A percentile compares a stretch with the other conserved stretches of the same genome.
Evolutionary conservation across 225 moss, liverwort and hornwort species (phyloP).

Genomic region (Straminergon stramineum): DNA sequence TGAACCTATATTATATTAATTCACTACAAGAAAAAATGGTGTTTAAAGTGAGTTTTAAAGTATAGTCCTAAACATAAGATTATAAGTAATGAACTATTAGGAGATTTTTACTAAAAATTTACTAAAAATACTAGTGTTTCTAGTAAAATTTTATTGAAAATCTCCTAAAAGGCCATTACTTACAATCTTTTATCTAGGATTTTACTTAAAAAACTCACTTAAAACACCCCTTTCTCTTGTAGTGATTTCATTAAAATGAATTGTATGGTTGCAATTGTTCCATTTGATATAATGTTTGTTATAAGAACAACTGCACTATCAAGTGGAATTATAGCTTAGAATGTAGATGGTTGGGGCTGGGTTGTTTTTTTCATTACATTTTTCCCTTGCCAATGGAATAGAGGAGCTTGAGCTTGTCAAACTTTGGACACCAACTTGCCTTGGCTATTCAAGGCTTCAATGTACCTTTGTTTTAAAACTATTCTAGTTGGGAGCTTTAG

Average conservation of each 20-base stretch:
- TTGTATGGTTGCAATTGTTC: not conserved
- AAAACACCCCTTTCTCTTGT: too few species aligned
- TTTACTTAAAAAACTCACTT: too few species aligned
- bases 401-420: rapidly evolving
- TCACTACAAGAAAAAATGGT: too few species aligned
- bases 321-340: rapidly evolving
- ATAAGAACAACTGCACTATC: not conserved
- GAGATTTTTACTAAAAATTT: too few species aligned
- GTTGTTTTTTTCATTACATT: rapidly evolving
- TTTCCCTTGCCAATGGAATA: rapidly evolving
- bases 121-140: too few species aligned
- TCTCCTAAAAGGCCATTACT: too few species aligned
- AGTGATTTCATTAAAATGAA: not conserved
- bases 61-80: too few species aligned
- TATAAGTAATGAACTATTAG: too few species aligned
- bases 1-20: not conserved
- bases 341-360: rapidly evolving
- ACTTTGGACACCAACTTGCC: rapidly evolving
- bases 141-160: too few species aligned
- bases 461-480: rapidly evolving
- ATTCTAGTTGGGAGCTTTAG: not conserved
- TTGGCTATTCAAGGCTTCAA: rapidly evolving
- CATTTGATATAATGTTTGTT: not conserved
- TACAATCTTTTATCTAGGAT: too few species aligned
- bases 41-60: too few species aligned